phyloP scores from a whole-genome alignment of 768 basidiomycete species.

The Chiua virens region DNA sequence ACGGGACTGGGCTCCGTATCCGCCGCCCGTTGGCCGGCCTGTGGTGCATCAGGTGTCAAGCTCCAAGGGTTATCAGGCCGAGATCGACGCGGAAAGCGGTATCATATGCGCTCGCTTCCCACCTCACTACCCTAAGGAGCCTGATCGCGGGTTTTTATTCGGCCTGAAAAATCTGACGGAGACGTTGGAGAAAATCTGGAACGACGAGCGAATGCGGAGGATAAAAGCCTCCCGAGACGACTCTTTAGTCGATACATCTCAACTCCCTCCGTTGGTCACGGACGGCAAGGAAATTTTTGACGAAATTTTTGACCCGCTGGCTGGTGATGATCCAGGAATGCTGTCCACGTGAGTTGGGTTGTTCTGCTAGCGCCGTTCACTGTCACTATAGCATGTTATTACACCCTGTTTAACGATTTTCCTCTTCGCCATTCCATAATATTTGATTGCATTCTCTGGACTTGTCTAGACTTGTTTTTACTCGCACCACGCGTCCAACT shows the following conservation, averaged over 20 bases:
- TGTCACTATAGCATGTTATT: too few relatives aligned
- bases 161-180: constrained; percentile 81
- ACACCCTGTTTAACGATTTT: neutral
- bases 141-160: constrained; percentile 93
- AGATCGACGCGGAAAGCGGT: constrained; percentile 80
- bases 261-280: constrained; percentile 62
- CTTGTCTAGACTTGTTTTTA: constrained; percentile 10
- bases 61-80: constrained; percentile 76
- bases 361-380: neutral
- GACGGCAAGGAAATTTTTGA: constrained; percentile 82
- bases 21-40: constrained; percentile 42
- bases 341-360: constrained; percentile 56
- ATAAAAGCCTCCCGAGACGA: constrained; percentile 65
- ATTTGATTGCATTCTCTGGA: neutral
- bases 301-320: constrained; percentile 57
- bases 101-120: constrained; percentile 91
- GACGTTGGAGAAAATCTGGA: constrained; percentile 83
- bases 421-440: neutral
- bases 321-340: constrained; percentile 71
- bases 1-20: constrained; percentile 77
- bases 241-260: constrained; percentile 41
- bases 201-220: constrained; percentile 73
- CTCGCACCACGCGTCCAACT: constrained; percentile 2
- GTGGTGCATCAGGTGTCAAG: constrained; percentile 49
- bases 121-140: constrained; percentile 83